Percentiles rank a stretch among this genome's conserved stretches.
phyloP scores from a whole-genome alignment of 371 early-diverging fungal species.

The Mortierella sp. region DNA sequence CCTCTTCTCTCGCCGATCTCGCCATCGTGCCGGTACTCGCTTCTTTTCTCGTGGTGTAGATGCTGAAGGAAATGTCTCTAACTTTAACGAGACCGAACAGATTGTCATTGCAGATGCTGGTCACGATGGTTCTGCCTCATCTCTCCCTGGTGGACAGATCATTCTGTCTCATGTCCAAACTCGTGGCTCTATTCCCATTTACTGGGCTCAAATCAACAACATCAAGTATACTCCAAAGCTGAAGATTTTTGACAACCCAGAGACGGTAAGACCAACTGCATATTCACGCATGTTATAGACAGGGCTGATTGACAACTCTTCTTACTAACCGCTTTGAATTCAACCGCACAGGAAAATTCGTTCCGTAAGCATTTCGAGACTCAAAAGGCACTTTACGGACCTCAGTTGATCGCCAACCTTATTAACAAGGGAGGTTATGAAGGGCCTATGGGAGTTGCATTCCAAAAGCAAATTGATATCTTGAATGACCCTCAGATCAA shows the following conservation, averaged over 20 bases:
- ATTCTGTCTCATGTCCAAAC: slow-evolving; percentile 90
- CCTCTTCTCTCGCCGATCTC: slow-evolving; percentile 87
- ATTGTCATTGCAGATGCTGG: slow-evolving; percentile 72
- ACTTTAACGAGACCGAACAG: slow-evolving; percentile 99
- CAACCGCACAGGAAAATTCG: slow-evolving; percentile 42
- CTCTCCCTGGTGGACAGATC: slow-evolving; percentile 32
- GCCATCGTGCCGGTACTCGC: slow-evolving; percentile 86
- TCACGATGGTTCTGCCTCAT: slow-evolving; percentile 4
- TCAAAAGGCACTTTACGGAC: slow-evolving; percentile 79
- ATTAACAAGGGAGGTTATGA: slow-evolving; percentile 95
- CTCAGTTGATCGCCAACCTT: slow-evolving; percentile 90
- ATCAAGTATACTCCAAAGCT: slow-evolving; percentile 93
- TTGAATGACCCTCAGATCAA: slow-evolving; percentile 69
- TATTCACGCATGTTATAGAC: slow-evolving; percentile 73
- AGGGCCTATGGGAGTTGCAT: slow-evolving; percentile 83
- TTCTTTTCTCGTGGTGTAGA: slow-evolving; percentile 97
- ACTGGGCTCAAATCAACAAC: slow-evolving; percentile 95
- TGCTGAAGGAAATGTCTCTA: slow-evolving; percentile 94
- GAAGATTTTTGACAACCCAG: slow-evolving; percentile 74
- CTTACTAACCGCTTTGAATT: neutral
- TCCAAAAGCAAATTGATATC: slow-evolving; percentile 71
- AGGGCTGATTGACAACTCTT: too few species aligned
- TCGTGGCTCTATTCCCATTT: slow-evolving; percentile 98
- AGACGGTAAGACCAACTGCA: slow-evolving; percentile 70
- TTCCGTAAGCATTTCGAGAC: slow-evolving; percentile 82